Evolutionary conservation across 2,329 filamentous ascomycete species (phyloP), one percentile per base, ranked within the genome.

Genomic region (Kalmusia sp.): DNA sequence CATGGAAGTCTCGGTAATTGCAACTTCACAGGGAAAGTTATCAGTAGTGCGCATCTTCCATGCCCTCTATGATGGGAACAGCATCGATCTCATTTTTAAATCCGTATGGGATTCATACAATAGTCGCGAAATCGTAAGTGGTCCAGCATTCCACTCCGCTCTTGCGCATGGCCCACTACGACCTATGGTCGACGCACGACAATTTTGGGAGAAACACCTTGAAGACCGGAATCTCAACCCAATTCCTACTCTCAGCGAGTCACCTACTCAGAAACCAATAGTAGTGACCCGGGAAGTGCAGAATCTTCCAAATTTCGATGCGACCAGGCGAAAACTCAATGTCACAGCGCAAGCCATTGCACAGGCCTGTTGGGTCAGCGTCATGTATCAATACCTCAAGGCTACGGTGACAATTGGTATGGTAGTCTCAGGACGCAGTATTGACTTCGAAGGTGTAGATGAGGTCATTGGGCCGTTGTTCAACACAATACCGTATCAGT

Each of bases 11-110:
- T 66, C 82, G 1, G 49, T 82, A 0, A 54, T 84, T 5, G 63
- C 59, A 22, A 66, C 67, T 8, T 57, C 68, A 4, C 50, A 57
- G 1, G 58, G 58, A 12, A 65, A 64, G 6, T 57, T 80, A 0
- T 73, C 96, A 27, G 74, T 80, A 2, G 64, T 96, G 2, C 83
- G 89, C 39, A 87, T 96, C 0, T 96, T 96, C 73, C 93, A 97
- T 69, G 92, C 84, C 0, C 72, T 96, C 0, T 97, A 97, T 63
- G 93, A 97, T 72, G 93, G 92, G 1, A 88, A 84, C 59, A 93
- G 92, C 55, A 82, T 96, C 33, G 80, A 83, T 1, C 71, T 91
- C 21, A 80, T 96, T 33, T 79, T 96, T 17, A 69, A 82, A 3
- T 74, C 80, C 17, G 78, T 96, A 2, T 74, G 77, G 24, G 64